Conservation (phyloP, 1,139 yeast genomes). For the Saccharomyces uvarum region DNA sequence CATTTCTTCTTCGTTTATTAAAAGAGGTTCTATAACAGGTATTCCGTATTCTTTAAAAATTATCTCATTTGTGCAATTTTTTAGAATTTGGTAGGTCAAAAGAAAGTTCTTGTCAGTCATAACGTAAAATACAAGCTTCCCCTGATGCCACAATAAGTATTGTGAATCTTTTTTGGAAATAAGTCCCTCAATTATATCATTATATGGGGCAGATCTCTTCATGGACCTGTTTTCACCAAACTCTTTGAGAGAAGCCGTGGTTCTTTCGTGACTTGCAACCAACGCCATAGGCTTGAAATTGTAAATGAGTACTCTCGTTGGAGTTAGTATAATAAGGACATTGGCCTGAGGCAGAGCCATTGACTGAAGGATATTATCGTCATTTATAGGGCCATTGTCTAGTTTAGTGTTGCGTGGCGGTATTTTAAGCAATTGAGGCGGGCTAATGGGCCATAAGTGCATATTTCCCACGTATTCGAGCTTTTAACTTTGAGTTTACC, state of each 20-base stretch:
- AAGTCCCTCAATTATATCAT: constrained; percentile 19
- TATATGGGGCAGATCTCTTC: constrained; percentile 15
- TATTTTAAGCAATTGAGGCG: constrained; percentile 19
- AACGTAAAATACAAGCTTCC: constrained; percentile 25
- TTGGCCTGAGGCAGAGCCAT: constrained; percentile 20
- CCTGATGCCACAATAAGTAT: constrained; percentile 14
- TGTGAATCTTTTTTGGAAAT: constrained; percentile 12
- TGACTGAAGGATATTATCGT: constrained; percentile 18
- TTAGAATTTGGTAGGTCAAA: constrained; percentile 27
- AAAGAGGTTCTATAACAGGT: constrained; percentile 14
- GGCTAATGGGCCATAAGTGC: constrained; percentile 26
- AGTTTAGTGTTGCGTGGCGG: constrained; percentile 5
- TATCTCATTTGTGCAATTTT: constrained; percentile 17
- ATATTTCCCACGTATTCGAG: constrained; percentile 4
- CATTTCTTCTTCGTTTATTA: constrained; percentile 6
- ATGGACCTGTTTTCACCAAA: constrained; percentile 35
- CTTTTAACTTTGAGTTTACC: background rate
- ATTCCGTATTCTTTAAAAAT: constrained; percentile 29
- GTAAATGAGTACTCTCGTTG: constrained; percentile 26
- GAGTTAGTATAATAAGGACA: constrained; percentile 23
- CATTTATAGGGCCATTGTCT: constrained; percentile 6
- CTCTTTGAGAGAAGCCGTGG: constrained; percentile 33
- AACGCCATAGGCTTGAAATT: constrained; percentile 35
- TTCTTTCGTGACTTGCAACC: constrained; percentile 37
- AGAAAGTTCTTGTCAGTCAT: constrained; percentile 25